A percentile compares a stretch with the other conserved stretches of the same genome.
Conservation (phyloP, 2,329 filamentous ascomycete species). For the Laburnicola sp. region DNA sequence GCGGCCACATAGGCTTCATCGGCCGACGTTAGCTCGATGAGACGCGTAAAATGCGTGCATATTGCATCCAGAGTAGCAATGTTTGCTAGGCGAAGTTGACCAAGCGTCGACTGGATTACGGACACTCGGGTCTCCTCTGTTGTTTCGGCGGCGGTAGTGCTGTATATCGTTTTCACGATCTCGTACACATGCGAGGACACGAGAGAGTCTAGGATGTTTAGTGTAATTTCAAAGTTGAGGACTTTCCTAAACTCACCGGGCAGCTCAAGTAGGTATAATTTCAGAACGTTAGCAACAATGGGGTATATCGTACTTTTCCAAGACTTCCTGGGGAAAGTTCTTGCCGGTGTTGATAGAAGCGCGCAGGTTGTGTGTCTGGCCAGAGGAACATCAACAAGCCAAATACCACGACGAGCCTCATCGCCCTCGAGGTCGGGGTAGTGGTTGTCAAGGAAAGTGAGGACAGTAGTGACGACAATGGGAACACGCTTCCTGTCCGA, state of each 20-base stretch:
- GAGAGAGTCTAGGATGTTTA: constrained; percentile 72
- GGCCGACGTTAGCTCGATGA: constrained; percentile 95
- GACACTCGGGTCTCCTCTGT: constrained; percentile 78
- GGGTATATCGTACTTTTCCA: constrained; percentile 89
- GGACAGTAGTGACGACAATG: constrained; percentile 83
- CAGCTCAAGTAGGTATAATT: constrained; percentile 91
- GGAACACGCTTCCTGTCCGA: constrained; percentile 96
- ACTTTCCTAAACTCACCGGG: constrained; percentile 65
- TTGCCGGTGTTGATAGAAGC: constrained; percentile 85
- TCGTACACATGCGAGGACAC: constrained; percentile 98
- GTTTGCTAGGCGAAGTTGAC: constrained; percentile 91
- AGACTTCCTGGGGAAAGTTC: constrained; percentile 70
- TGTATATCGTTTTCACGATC: constrained; percentile 97
- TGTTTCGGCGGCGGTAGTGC: constrained; percentile 68
- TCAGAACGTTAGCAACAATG: constrained; percentile 90
- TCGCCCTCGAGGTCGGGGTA: constrained; percentile 98
- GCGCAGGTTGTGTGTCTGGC: constrained; percentile 82
- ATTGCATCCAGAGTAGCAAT: constrained; percentile 98
- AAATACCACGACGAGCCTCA: constrained; percentile 86
- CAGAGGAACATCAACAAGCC: constrained; percentile 90
- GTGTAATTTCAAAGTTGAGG: constrained; percentile 10
- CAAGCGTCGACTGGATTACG: constrained; percentile 92
- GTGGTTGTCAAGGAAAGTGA: constrained; percentile 94
- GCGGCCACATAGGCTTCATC: constrained; percentile 81
- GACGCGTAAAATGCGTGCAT: constrained; percentile 95